Evolutionary conservation across 2,329 filamentous ascomycete genomes (phyloP), one percentile per base, ranked within the genome.

Genomic region (Penicillium italicum): DNA sequence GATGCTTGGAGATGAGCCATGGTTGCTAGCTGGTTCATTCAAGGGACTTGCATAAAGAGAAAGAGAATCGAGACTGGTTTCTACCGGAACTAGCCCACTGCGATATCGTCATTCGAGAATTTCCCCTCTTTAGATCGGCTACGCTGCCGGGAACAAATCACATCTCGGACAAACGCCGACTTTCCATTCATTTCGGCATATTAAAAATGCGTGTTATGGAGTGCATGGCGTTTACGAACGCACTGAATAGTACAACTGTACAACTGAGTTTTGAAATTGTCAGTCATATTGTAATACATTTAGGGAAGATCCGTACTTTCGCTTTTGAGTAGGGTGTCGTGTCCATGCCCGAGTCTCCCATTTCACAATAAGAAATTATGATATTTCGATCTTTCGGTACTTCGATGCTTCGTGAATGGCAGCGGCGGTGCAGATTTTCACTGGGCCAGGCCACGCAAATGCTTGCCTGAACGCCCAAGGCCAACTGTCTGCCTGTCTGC

Each of bases 1-100:
- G 69, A 68, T 11, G 67, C 62, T 49, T 71, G 60, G 0, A 72
- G 58, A 40, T 71, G 58, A 7, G 70, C 66, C 70, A 73, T 72
- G 58, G 2, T 9, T 36, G n/a, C 20, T 31, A 16, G 1, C 12
- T 20, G 5, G 7, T 2, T 4, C 11, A 10, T 5, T 18, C 12
- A 7, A 12, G 7, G 1, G 4, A 1, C 0, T 12, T 28, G 8
- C 11, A 12, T 7, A 11, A 28, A 38, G 14, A 31, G 18, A 22
- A 22, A 30, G 8, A n/a, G 3, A 24, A 9, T 7, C 4, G 22
- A 10, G 24, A n/a, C 2, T 49, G 26, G 8, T 16, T 8, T 28
- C 11, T 20, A 26, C 12, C 14, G n/a, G 11, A 16, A 45, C 7
- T 10, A 28, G n/a, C 8, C 5, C 30, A 9, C 8, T 7, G 3